Conservation (phyloP, 192 early-diverging fungal species). For the Coemansia guatemalensis region DNA sequence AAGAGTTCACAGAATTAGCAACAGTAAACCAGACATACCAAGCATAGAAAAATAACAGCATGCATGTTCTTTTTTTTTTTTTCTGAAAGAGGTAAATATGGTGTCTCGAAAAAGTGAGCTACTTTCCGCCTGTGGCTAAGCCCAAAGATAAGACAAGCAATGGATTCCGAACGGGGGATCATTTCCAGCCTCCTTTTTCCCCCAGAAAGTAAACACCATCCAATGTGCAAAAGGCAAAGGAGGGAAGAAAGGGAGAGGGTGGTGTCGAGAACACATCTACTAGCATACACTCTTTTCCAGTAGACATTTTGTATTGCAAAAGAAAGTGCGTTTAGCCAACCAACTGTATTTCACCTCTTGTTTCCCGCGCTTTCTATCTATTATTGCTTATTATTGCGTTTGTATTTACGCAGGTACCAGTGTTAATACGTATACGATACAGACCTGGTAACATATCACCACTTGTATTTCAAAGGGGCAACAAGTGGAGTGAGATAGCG, state of each 20-base stretch:
- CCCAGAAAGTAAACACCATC: neutral
- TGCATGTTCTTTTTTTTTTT: constrained; percentile 3
- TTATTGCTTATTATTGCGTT: neutral
- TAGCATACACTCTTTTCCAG: neutral
- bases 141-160: neutral
- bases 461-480: neutral
- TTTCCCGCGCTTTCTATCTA: neutral
- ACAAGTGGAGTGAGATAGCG: neutral
- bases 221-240: neutral
- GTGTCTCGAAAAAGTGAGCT: neutral
- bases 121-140: constrained; percentile 1
- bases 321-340: neutral
- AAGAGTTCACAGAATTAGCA: constrained; percentile 3
- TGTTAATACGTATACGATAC: neutral
- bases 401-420: neutral
- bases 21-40: constrained; percentile 9
- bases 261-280: neutral
- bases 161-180: neutral
- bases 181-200: neutral
- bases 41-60: neutral
- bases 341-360: neutral
- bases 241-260: neutral
- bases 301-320: neutral
- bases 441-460: neutral
- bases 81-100: neutral